Conservation (phyloP, 164 flowering plant species). For the Buxus sempervirens region DNA sequence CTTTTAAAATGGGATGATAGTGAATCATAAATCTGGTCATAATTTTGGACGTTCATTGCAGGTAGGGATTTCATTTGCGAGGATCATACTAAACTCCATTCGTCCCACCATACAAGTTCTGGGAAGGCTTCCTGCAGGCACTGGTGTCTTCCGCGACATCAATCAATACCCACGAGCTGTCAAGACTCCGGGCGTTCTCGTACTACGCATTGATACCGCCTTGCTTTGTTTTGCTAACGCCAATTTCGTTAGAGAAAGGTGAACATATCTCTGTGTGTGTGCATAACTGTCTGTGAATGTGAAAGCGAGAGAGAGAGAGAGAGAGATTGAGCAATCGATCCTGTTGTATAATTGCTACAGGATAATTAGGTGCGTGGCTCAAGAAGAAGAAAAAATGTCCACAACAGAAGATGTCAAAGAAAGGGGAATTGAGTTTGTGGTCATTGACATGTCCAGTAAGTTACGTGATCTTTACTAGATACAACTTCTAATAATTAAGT, state of each 20-base stretch:
- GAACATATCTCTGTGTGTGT: neutral
- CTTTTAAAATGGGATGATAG: too few species aligned
- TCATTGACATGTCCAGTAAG: slow-evolving; percentile 73
- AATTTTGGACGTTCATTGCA: slow-evolving; percentile 20
- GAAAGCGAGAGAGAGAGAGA: slow-evolving; percentile 1
- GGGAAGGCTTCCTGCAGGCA: slow-evolving; percentile 64
- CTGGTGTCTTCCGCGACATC: slow-evolving; percentile 47
- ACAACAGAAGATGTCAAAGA: slow-evolving; percentile 22
- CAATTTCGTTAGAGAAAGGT: slow-evolving; percentile 69
- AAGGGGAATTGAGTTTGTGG: slow-evolving; percentile 24
- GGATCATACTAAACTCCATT: slow-evolving; percentile 47
- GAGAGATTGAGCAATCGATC: neutral
- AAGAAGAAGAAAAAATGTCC: slow-evolving; percentile 32
- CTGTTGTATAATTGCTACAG: slow-evolving; percentile 24
- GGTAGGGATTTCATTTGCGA: slow-evolving; percentile 68
- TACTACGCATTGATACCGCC: slow-evolving; percentile 45
- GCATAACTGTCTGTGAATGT: neutral
- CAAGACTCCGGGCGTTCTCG: slow-evolving; percentile 37
- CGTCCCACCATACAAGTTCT: slow-evolving; percentile 49
- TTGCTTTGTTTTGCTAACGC: slow-evolving; percentile 78
- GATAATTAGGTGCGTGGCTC: slow-evolving; percentile 36
- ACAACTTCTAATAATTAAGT: too few species aligned
- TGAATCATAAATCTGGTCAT: too few species aligned
- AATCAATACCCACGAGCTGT: slow-evolving; percentile 60
- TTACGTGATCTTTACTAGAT: neutral